Base-by-base conservation (phyloP, 441 rosid genomes). In the Theobroma grandiflorum region DNA sequence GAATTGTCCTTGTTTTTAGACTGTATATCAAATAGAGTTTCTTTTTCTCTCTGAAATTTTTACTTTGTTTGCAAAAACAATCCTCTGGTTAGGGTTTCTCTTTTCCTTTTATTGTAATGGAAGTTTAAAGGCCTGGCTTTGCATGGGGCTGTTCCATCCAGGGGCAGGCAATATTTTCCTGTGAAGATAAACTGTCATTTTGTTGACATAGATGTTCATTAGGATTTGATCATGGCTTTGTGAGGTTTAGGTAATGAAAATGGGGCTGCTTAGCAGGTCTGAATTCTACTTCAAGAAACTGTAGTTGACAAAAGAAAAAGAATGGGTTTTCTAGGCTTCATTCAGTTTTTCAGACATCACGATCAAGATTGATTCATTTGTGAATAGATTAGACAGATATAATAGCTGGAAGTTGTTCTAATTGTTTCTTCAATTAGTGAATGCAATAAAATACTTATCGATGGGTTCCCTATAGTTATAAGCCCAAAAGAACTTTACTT, bases 201-300 rank as follows among this genome's bases (percentile, higher is more conserved):
- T 50, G 42, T 71, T 50, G 6, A 16, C 22, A 31, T 49, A 49
- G 26, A 26, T 71, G 26, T 49, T 49, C 20, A 15, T 50, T 71
- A 31, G 58, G 18, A 49, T 50, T 71, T 70, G 14, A 65, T 16
- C 22, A 65, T 69, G 57, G 12, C 12, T 50, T 47, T 31, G 42
- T 43, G 22, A 68, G 53, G 53, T 68, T 68, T 45, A 68, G 53
- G 37, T 68, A 43, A 45, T 68, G 6, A 68, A 68, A 45, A 68
- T n/a, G 4, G 18, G 6, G 9, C 35, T 66, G 35, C 55, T 68
- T 43, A 26, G 55, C 15, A 43, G 73, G 26, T 45, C 3, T 61
- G 18, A 2, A 4, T 61, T 61, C n/a, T 61, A 31, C 38, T 61
- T 61, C 66, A 61, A 31, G 2, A 18, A 61, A 31, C 40, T 61